phyloP scores from a whole-genome alignment of 2,329 filamentous ascomycete genomes.

The Xylariales sp. region DNA sequence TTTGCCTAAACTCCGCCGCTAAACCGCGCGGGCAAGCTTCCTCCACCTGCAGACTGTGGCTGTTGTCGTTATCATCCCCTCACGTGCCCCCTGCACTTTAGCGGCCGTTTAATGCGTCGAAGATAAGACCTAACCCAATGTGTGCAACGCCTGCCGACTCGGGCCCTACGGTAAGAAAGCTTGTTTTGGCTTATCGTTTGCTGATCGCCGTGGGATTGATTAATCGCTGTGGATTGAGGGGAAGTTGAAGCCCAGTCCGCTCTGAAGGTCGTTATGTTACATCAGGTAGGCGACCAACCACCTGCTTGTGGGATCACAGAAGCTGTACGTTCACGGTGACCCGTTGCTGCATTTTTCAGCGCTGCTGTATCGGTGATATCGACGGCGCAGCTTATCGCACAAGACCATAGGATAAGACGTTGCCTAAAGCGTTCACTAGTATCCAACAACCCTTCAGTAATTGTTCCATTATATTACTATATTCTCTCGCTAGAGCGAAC shows the following conservation, averaged over 20 bases:
- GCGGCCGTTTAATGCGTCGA: too few relatives aligned
- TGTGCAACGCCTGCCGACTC: slow-evolving; percentile 29
- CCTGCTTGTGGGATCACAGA: too few relatives aligned
- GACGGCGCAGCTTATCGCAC: background rate
- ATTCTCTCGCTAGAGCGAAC: background rate
- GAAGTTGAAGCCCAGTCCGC: background rate
- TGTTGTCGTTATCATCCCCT: too few relatives aligned
- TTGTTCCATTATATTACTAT: background rate
- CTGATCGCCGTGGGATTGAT: background rate
- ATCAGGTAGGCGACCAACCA: background rate
- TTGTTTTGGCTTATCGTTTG: background rate
- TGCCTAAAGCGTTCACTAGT: background rate
- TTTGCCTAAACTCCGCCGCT: too few relatives aligned
- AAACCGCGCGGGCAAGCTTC: too few relatives aligned
- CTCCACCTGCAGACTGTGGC: too few relatives aligned
- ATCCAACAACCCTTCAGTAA: background rate
- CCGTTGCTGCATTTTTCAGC: background rate
- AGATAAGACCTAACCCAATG: slow-evolving; percentile 33
- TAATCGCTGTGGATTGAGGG: background rate
- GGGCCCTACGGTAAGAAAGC: slow-evolving; percentile 26
- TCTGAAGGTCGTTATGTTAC: too few relatives aligned
- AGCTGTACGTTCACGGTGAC: too few relatives aligned
- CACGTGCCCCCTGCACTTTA: too few relatives aligned
- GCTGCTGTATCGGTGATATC: background rate
- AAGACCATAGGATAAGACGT: background rate